Conservation (phyloP, 2,329 filamentous ascomycete genomes). For the Pseudogymnoascus sp. region DNA sequence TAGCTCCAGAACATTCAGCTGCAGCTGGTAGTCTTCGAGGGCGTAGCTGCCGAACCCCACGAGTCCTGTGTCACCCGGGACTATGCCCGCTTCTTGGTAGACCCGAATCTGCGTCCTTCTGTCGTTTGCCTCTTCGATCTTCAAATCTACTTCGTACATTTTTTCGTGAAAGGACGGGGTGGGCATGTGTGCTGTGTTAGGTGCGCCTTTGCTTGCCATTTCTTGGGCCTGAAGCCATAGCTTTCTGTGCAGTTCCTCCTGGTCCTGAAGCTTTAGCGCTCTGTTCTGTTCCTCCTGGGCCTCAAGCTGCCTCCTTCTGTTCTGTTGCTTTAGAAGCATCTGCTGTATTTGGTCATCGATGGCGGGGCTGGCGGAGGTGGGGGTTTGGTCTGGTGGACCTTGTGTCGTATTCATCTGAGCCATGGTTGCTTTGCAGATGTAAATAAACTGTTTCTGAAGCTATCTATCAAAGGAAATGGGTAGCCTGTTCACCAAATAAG, state of each 20-base stretch:
- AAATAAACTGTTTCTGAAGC: background rate
- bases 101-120: constrained; percentile 81
- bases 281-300: constrained; percentile 43
- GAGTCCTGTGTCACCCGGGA: too few relatives aligned
- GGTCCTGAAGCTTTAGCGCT: too few relatives aligned
- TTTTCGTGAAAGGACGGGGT: constrained; percentile 80
- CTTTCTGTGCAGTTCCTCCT: too few relatives aligned
- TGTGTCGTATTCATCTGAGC: background rate
- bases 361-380: constrained; percentile 54
- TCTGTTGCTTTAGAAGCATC: constrained; percentile 80
- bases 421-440: background rate
- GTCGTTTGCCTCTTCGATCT: constrained; percentile 80
- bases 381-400: background rate
- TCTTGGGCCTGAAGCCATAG: constrained; percentile 36
- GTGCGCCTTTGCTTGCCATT: constrained; percentile 26
- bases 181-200: constrained; percentile 30
- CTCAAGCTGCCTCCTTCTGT: constrained; percentile 79
- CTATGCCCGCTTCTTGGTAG: constrained; percentile 43
- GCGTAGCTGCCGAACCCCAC: too few relatives aligned
- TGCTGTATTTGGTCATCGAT: constrained; percentile 85
- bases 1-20: too few relatives aligned
- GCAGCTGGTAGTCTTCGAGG: too few relatives aligned
- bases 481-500: background rate
- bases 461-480: background rate
- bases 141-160: constrained; percentile 75